phyloP scores from a whole-genome alignment of 2,329 filamentous ascomycete genomes.

The Coniochaeta ligniaria region DNA sequence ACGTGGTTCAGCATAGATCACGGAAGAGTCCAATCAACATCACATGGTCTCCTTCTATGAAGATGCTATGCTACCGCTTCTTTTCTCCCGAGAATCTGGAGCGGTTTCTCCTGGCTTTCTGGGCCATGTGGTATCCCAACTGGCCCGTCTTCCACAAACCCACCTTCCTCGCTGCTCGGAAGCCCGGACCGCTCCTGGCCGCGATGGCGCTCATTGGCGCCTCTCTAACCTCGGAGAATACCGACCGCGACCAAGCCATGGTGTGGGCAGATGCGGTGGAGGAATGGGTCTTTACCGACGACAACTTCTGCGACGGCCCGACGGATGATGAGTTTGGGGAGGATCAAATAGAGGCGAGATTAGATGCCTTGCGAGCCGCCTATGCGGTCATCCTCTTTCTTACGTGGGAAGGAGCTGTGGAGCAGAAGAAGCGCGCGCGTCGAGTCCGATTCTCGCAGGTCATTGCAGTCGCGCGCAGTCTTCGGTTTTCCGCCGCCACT shows the following conservation, averaged over 20 bases:
- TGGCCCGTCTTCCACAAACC: background rate
- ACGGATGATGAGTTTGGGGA: background rate
- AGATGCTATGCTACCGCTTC: background rate
- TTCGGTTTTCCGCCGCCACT: background rate
- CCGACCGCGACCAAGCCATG: background rate
- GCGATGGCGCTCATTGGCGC: background rate
- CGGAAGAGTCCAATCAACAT: background rate
- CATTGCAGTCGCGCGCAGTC: background rate
- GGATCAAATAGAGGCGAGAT: background rate
- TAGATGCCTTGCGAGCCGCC: background rate
- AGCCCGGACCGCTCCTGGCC: background rate
- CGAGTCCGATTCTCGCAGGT: background rate
- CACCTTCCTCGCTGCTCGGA: background rate
- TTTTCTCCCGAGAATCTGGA: background rate
- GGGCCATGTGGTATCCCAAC: background rate
- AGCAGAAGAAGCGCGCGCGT: background rate
- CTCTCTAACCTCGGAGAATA: background rate
- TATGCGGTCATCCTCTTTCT: background rate
- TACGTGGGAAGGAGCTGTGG: background rate
- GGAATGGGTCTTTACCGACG: background rate
- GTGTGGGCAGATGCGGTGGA: background rate
- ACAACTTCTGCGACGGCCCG: background rate
- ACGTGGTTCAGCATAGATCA: background rate
- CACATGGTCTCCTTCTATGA: background rate
- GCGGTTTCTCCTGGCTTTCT: background rate